Evolutionary conservation across 2,329 filamentous ascomycete genomes (phyloP).

Genomic region (Coniochaeta sp.): DNA sequence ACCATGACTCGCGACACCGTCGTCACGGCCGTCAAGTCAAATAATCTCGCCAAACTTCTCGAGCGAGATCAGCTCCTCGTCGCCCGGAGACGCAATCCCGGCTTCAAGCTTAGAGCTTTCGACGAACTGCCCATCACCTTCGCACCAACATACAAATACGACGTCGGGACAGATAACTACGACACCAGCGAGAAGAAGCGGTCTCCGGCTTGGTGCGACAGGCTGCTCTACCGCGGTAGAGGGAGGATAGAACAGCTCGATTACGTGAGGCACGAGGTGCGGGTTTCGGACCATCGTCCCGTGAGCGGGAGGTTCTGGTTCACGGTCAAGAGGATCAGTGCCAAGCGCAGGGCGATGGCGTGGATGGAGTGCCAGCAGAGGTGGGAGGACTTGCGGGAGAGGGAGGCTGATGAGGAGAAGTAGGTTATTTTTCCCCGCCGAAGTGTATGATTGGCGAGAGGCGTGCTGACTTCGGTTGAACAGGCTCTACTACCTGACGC

Average conservation of each 20-base stretch:
- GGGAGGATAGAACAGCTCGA: slow-evolving; percentile 74
- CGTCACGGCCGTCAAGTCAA: slow-evolving; percentile 72
- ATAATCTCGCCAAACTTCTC: slow-evolving; percentile 77
- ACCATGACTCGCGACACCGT: slow-evolving; percentile 93
- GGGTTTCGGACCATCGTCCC: slow-evolving; percentile 86
- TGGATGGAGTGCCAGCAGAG: slow-evolving; percentile 70
- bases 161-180: slow-evolving; percentile 89
- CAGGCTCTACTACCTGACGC: slow-evolving; percentile 44
- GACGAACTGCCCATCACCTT: slow-evolving; percentile 88
- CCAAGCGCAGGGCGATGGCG: slow-evolving; percentile 54
- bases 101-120: slow-evolving; percentile 82
- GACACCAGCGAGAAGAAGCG: slow-evolving; percentile 93
- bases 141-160: slow-evolving; percentile 96
- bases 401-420: slow-evolving; percentile 68
- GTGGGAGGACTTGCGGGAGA: slow-evolving; percentile 65
- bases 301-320: slow-evolving; percentile 82
- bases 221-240: slow-evolving; percentile 76
- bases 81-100: slow-evolving; percentile 80
- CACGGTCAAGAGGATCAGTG: slow-evolving; percentile 74
- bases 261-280: slow-evolving; percentile 82
- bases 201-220: slow-evolving; percentile 93
- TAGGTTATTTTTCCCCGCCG: slow-evolving; percentile 47
- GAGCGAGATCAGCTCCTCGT: slow-evolving; percentile 91
- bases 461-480: slow-evolving; percentile 2
- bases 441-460: no score